Evolutionary conservation across 2,329 filamentous ascomycete species (phyloP).

Genomic region (Nemania serpens): DNA sequence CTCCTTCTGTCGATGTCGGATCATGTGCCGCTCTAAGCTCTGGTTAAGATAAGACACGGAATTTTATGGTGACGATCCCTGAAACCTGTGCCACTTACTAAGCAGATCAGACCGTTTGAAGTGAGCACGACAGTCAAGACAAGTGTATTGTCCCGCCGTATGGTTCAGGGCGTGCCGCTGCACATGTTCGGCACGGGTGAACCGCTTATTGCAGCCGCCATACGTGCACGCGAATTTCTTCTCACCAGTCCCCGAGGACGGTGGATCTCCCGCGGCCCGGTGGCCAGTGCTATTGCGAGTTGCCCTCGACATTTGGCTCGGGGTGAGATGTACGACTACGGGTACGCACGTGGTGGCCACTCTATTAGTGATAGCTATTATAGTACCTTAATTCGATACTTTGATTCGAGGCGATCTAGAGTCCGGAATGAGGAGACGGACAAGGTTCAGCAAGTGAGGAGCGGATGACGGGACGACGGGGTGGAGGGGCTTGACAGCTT

Average conservation of each 20-base stretch:
- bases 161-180: constrained; percentile 63
- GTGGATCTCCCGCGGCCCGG: neutral
- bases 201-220: constrained; percentile 55
- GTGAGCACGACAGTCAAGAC: constrained; percentile 62
- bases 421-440: neutral
- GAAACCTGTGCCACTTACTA: constrained; percentile 45
- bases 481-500: neutral
- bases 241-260: neutral
- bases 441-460: constrained; percentile 1
- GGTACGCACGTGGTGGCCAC: neutral
- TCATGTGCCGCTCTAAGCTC: constrained; percentile 59
- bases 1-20: constrained; percentile 57
- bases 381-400: neutral
- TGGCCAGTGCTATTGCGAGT: constrained; percentile 1
- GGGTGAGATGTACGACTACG: neutral
- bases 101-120: constrained; percentile 65
- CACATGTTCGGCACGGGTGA: constrained; percentile 62
- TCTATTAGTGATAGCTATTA: neutral
- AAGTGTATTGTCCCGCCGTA: constrained; percentile 57
- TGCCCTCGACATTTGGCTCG: constrained; percentile 4
- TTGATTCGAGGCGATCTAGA: neutral
- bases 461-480: neutral
- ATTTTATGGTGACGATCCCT: neutral
- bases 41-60: neutral
- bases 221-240: constrained; percentile 45